phyloP scores from a whole-genome alignment of 2,329 filamentous ascomycete genomes.

The Calonectria multiphialidica region DNA sequence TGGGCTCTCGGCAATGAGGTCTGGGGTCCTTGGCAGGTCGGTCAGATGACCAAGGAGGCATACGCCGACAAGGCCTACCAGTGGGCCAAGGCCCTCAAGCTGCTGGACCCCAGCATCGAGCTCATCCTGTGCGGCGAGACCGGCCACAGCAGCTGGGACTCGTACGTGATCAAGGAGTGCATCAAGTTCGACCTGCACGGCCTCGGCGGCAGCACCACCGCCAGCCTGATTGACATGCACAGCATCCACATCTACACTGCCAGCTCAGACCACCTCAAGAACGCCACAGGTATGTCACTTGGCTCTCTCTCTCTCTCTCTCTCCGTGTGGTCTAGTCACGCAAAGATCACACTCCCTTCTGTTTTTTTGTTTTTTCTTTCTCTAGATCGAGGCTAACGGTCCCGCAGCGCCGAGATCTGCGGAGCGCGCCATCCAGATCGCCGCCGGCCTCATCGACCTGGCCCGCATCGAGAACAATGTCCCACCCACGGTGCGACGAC shows the following conservation, averaged over 20 bases:
- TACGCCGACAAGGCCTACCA: constrained; percentile 77
- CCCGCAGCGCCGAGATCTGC: constrained; percentile 71
- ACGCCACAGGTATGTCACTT: constrained; percentile 55
- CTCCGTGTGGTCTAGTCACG: not conserved
- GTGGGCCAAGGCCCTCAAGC: constrained; percentile 79
- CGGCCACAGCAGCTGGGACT: constrained; percentile 78
- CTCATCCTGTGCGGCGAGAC: constrained; percentile 83
- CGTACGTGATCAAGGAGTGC: constrained; percentile 78
- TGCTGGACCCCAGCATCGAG: constrained; percentile 76
- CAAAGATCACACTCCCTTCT: not conserved
- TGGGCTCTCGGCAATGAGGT: constrained; percentile 86
- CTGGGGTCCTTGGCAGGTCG: constrained; percentile 77
- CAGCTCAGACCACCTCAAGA: constrained; percentile 60
- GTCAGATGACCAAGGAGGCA: constrained; percentile 76
- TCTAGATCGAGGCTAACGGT: not conserved
- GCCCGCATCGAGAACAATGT: constrained; percentile 77
- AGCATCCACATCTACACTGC: constrained; percentile 85
- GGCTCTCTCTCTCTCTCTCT: not conserved
- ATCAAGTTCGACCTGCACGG: constrained; percentile 56
- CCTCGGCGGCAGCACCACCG: constrained; percentile 47
- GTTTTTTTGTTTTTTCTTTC: not conserved
- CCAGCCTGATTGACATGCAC: constrained; percentile 79
- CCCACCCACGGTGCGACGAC: constrained; percentile 68
- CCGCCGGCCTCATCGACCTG: constrained; percentile 77
- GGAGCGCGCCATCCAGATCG: constrained; percentile 80